phyloP scores from a whole-genome alignment of 225 moss, liverwort and hornwort genomes.

The Pseudoscleropodium purum region DNA sequence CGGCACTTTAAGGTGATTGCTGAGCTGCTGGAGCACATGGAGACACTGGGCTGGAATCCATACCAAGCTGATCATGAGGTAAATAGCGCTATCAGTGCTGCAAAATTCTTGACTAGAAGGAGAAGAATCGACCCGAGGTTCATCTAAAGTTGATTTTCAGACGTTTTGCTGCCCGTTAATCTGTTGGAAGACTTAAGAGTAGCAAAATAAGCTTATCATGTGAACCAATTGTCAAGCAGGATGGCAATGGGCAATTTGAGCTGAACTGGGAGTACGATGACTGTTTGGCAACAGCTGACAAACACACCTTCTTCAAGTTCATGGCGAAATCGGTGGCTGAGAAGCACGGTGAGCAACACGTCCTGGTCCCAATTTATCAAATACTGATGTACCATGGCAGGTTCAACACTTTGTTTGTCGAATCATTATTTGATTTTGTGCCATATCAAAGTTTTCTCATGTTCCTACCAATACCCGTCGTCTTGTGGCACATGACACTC shows the following conservation, averaged over 20 bases:
- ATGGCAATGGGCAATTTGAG: conserved; percentile 91
- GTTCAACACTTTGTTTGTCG: background rate
- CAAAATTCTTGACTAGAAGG: background rate
- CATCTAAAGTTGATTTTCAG: background rate
- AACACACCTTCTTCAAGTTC: conserved; percentile 92
- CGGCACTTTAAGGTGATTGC: conserved; percentile 68
- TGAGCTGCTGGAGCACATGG: conserved; percentile 71
- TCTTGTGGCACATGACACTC: too few relatives aligned
- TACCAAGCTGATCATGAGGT: conserved; percentile 99
- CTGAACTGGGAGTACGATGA: conserved; percentile 92
- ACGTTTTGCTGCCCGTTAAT: background rate
- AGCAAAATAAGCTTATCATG: background rate
- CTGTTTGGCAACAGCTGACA: conserved; percentile 83
- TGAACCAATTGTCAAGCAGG: conserved; percentile 29
- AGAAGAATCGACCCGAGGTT: background rate
- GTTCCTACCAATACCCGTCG: background rate
- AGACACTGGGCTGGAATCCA: conserved; percentile 72
- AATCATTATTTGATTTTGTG: background rate
- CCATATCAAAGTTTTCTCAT: background rate
- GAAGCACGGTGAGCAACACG: conserved; percentile 52
- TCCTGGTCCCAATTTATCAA: background rate
- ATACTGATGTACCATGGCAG: background rate
- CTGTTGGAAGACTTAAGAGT: background rate
- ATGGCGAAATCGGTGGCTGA: conserved; percentile 89
- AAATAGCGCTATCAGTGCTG: background rate